Evolutionary conservation across 495 filamentous ascomycete genomes (phyloP).

Genomic region (Darksidea phi): DNA sequence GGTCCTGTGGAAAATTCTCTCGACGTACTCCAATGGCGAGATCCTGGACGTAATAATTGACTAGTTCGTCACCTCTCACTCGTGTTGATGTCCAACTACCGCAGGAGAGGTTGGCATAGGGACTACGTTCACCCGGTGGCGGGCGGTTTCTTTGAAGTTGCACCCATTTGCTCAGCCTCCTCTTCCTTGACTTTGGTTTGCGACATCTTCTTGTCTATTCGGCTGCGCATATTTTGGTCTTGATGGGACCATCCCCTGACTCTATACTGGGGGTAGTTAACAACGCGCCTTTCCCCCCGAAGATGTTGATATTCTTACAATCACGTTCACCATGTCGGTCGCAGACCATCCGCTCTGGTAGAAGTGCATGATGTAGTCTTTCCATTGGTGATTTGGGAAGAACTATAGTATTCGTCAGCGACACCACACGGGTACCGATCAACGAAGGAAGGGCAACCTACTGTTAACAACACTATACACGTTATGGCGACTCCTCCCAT

Average conservation of each 20-base stretch:
- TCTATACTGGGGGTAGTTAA: not conserved
- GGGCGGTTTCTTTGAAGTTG: not conserved
- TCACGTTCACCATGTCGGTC: not conserved
- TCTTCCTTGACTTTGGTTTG: no score
- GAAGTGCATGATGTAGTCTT: not conserved
- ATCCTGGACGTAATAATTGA: not conserved
- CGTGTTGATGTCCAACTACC: not conserved
- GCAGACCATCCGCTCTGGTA: not conserved
- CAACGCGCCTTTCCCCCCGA: not conserved
- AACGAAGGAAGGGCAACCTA: no score
- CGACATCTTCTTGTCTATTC: no score
- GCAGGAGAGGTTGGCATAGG: not conserved
- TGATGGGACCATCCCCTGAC: not conserved
- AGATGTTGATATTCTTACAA: not conserved
- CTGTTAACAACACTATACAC: not conserved
- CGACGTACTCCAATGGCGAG: not conserved
- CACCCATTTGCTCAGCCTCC: no score
- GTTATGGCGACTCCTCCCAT: not conserved
- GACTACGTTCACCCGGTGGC: not conserved
- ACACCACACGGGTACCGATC: no score
- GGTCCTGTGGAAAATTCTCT: not conserved
- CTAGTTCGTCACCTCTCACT: not conserved
- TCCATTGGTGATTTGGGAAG: not conserved
- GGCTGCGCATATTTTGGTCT: not conserved
- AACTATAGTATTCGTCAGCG: not conserved